Evolutionary conservation across 345 rosid genomes (phyloP).

Genomic region (Sonneratia caseolaris): DNA sequence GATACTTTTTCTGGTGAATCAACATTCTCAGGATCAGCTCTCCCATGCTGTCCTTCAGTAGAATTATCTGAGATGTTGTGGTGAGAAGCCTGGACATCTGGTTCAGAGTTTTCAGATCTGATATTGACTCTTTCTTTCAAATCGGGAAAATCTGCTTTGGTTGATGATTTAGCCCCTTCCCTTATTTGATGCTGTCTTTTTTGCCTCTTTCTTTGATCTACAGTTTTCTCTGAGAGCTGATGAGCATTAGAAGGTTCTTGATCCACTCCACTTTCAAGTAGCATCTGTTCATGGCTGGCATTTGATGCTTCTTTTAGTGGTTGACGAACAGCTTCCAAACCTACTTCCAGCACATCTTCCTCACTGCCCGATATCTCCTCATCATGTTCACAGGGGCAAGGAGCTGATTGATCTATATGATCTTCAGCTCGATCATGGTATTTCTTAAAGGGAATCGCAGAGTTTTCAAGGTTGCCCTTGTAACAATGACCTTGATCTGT

Average conservation of each 20-base stretch:
- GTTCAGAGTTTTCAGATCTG: slow-evolving; percentile 12
- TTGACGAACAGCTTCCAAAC: slow-evolving; percentile 6
- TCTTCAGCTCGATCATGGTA: background rate
- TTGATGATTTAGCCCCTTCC: slow-evolving; percentile 3
- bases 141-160: slow-evolving; percentile 3
- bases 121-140: background rate
- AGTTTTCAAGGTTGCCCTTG: background rate
- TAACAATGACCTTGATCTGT: background rate
- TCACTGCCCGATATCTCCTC: slow-evolving; percentile 6
- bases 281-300: background rate
- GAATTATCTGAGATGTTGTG: slow-evolving; percentile 2
- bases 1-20: slow-evolving; percentile 8
- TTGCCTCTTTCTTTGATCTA: slow-evolving; percentile 3
- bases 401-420: background rate
- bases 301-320: slow-evolving; percentile 2
- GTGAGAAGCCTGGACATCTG: slow-evolving; percentile 7
- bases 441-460: background rate
- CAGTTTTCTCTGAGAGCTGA: background rate
- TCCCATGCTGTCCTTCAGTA: slow-evolving; percentile 1
- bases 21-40: slow-evolving; percentile 1
- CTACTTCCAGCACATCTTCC: slow-evolving; percentile 9
- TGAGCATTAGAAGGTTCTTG: slow-evolving; percentile 1
- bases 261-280: background rate
- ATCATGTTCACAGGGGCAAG: background rate
- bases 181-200: background rate